phyloP scores from a whole-genome alignment of 805 yeast genomes.

The Hanseniaspora clermontiae region DNA sequence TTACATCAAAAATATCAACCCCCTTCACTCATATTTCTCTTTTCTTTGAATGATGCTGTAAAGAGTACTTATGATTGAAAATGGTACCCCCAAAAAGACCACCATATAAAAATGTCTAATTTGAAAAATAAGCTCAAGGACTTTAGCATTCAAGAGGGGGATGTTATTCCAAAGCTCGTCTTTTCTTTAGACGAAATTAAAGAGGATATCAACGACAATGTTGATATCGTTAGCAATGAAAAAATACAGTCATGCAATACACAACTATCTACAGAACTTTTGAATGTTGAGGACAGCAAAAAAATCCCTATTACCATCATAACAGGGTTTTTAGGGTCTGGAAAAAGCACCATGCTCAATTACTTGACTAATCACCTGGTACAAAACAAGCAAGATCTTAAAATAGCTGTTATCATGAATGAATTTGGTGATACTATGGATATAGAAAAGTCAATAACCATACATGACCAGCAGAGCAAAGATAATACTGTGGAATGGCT shows the following conservation, averaged over 20 bases:
- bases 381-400: constrained; percentile 31
- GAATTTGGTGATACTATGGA: constrained; percentile 86
- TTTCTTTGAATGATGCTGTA: too few species aligned
- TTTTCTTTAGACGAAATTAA: constrained; percentile 23
- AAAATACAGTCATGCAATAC: constrained; percentile 25
- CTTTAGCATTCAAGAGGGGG: constrained; percentile 24
- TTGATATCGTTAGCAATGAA: constrained; percentile 22
- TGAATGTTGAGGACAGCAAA: background rate
- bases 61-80: too few species aligned
- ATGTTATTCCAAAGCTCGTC: constrained; percentile 24
- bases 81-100: too few species aligned
- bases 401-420: constrained; percentile 80
- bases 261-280: constrained; percentile 15
- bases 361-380: constrained; percentile 45
- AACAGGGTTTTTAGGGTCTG: constrained; percentile 91
- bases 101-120: background rate
- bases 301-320: constrained; percentile 84
- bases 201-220: constrained; percentile 19
- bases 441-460: constrained; percentile 75
- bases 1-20: too few species aligned
- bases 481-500: constrained; percentile 77
- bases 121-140: constrained; percentile 19
- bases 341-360: constrained; percentile 77
- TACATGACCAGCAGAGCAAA: constrained; percentile 34
- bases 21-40: too few species aligned